These are phyloP conservation scores for Vickermania spadyakhi DNA, from an alignment of 208 protist genomes.

Conservation along the genomic window DNA sequence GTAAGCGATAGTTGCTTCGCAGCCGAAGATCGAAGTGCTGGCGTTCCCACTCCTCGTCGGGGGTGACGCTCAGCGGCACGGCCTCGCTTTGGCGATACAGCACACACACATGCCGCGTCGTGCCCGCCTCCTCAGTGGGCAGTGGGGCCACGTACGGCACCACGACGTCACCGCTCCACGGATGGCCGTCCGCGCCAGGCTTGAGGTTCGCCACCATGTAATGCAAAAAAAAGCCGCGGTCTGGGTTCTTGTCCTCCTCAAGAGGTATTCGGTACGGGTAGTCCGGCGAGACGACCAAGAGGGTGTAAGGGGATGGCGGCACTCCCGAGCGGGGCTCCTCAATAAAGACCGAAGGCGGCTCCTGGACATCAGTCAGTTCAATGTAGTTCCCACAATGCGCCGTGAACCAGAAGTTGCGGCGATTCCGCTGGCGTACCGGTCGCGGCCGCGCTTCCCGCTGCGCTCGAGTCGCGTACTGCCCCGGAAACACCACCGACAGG, in stretches of 20 bases:
- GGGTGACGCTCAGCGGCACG: conserved; percentile 10
- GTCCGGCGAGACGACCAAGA: conserved; percentile 83
- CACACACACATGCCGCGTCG: conserved; percentile 75
- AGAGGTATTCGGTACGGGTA: conserved; percentile 73
- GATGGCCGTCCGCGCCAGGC: neutral
- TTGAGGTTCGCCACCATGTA: conserved; percentile 82
- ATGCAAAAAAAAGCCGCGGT: conserved; percentile 75
- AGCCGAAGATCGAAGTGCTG: conserved; percentile 37
- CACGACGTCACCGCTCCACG: conserved; percentile 51
- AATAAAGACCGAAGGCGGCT: conserved; percentile 76
- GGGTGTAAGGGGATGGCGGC: conserved; percentile 40
- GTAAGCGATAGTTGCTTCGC: conserved; percentile 61
- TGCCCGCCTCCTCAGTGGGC: conserved; percentile 85
- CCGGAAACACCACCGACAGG: conserved; percentile 78
- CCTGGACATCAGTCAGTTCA: conserved; percentile 76
- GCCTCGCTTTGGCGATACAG: conserved; percentile 59
- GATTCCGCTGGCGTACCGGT: conserved; percentile 36
- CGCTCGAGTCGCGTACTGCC: conserved; percentile 45
- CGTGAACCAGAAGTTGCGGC: conserved; percentile 87
- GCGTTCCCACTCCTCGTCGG: conserved; percentile 10
- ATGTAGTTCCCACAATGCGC: conserved; percentile 89
- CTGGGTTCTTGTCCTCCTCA: conserved; percentile 23
- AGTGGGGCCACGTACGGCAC: conserved; percentile 76
- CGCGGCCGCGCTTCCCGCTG: conserved; percentile 37
- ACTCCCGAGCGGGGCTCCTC: conserved; percentile 13